Base-by-base conservation (phyloP, 441 rosid genomes). In the Pelargonium citronellum region DNA sequence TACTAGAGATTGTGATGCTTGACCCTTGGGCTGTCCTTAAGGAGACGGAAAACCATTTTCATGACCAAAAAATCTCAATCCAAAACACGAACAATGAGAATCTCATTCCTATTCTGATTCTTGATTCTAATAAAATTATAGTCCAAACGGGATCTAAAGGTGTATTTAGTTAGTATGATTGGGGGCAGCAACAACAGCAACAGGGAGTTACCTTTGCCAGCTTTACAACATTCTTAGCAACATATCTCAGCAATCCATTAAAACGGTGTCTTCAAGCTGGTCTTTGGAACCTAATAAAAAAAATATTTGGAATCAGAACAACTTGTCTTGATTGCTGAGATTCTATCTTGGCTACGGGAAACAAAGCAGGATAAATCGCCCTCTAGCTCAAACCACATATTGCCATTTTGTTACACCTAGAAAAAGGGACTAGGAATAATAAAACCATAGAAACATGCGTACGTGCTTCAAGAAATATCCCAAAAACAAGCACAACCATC, bases 221-320 rank as follows among this genome's bases (percentile, higher is more conserved):
- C 79, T 88, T 81, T 27, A 95, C 47, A 71, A 95, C 90, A 79
- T 91, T 92, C 83, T 91, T 91, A n/a, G 95, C 96, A 51, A 95
- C 83, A 72, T 89, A 88, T 85, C 74, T 83, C 74, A 92, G 75
- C 67, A 78, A 79, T 68, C 94, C 98, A 85, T 85, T 96, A 71
- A 71, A 95, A 92, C 34, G 97, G 97, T 5, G 98, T 92, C 83
- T 83, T 91, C 15, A 95, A 76, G 67, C 97, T 97, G 63, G 87
- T 85, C 71, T 72, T 83, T 69, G 97, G 96, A 74, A 92, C 99
- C 97, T 95, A 69, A 62, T 22, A 65, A 51, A 67, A 75, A 74
- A 69, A 74, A n/a, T 10, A 8, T 37, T 46, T 9, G 6, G 7
- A 57, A 68, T 77, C 69, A 77, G 80, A 74, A 12, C 41, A 67